phyloP scores from a whole-genome alignment of 129 eudicot species.

The Kitagawia praeruptora region DNA sequence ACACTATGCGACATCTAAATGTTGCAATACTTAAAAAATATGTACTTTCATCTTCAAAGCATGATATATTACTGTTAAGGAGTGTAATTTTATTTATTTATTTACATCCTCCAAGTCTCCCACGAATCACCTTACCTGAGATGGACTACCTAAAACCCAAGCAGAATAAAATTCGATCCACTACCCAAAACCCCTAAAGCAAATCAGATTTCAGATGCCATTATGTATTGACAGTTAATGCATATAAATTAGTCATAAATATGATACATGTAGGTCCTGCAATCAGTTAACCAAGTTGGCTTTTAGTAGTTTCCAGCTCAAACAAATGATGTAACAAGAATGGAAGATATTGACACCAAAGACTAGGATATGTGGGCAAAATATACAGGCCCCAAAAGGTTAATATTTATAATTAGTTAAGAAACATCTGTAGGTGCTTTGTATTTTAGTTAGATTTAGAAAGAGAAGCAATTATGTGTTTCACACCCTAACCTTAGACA shows the following conservation, averaged over 20 bases:
- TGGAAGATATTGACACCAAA: background rate
- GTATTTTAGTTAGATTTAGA: slow-evolving; percentile 1
- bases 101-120: background rate
- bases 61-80: background rate
- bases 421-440: slow-evolving; percentile 1
- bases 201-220: background rate
- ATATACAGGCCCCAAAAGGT: background rate
- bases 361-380: background rate
- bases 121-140: background rate
- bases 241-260: background rate
- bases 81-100: background rate
- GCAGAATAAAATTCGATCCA: background rate
- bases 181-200: background rate
- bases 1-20: background rate
- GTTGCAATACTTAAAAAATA: background rate
- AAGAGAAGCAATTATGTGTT: background rate
- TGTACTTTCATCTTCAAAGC: background rate
- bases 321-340: background rate
- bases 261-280: slow-evolving; percentile 6
- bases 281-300: slow-evolving; percentile 2
- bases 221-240: background rate
- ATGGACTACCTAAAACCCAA: background rate
- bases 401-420: background rate
- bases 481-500: slow-evolving; percentile 5
- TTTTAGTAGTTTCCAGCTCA: slow-evolving; percentile 7